phyloP scores from a whole-genome alignment of 257 asterid genomes.

The Solanum appendiculatum region DNA sequence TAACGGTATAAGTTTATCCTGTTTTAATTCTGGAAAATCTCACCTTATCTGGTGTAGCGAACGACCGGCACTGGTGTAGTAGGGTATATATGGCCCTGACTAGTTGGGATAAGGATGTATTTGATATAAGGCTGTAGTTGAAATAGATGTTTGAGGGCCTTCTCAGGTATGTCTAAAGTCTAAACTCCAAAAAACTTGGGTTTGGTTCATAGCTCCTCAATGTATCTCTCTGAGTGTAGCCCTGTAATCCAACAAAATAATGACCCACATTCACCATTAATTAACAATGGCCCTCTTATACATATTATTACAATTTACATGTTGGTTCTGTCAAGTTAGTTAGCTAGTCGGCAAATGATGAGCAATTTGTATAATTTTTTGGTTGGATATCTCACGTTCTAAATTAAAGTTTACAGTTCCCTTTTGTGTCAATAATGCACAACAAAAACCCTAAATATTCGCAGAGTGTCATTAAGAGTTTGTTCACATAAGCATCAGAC shows the following conservation, averaged over 20 bases:
- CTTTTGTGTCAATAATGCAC: neutral
- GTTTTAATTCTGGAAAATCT: neutral
- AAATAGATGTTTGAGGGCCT: neutral
- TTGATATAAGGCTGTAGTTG: neutral
- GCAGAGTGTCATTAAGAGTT: neutral
- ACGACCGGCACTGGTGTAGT: neutral
- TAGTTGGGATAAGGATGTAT: neutral
- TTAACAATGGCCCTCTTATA: neutral
- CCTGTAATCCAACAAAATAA: neutral
- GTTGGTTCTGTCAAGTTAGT: neutral
- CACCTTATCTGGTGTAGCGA: neutral
- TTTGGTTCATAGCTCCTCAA: neutral
- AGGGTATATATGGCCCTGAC: neutral
- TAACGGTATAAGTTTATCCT: too few species aligned
- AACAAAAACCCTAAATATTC: neutral
- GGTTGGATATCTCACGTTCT: neutral
- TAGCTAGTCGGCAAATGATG: slow-evolving; percentile 2
- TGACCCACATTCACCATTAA: neutral
- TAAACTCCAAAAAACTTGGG: neutral
- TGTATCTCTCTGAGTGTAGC: neutral
- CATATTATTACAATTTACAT: neutral
- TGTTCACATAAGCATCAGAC: neutral
- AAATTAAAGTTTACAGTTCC: neutral
- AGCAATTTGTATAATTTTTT: neutral
- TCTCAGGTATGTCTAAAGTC: neutral